Base-by-base conservation (phyloP, 257 asterid genomes). In the Solanum peruvianum region DNA sequence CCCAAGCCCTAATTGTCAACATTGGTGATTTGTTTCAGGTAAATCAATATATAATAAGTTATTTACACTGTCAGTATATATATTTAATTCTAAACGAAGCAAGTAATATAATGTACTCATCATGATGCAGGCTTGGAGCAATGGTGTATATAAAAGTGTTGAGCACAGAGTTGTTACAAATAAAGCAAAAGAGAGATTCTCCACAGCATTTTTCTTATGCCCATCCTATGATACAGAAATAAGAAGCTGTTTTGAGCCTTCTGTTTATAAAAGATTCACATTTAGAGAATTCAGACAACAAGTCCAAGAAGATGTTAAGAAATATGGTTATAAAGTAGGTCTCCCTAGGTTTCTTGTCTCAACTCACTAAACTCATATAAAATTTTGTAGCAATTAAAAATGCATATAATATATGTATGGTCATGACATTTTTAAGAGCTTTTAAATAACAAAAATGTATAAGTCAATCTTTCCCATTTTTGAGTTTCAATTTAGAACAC, bases 1-100 rank as follows among this genome's bases (percentile, higher is more conserved):
- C 96, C 1, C 84, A 92, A 4, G 95, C 98, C 45, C 93, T 96
- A 15, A 91, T 96, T 87, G 92, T 96, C 90, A 95, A 96, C 87
- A 94, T 96, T 15, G 99, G 99, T 15, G 99, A 96, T 62, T 85
- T 96, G 44, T 92, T 96, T 83, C 98, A 95, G 97, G 99, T 95
- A 92, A 92, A 80, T 16, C 7, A 52, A 52, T 33, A 62, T 21
- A 66, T 23, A n/a, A 21, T 9, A 62, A 60, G 3, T 23, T 62
- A 23, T 23, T 62, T 7, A 31, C 33, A 69, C 11, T 7, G 10
- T 18, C 52, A 15, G 21, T 42, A 3, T 77, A 45, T 25, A 29
- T 76, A 76, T 41, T 41, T 90, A 90, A 96, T 97, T 73, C 82
- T 73, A 37, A 75, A 23, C 44, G 82, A 75, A 39, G 56, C 21